Evolutionary conservation across 495 filamentous ascomycete genomes (phyloP).

Genomic region (Neurospora tetrasperma): DNA sequence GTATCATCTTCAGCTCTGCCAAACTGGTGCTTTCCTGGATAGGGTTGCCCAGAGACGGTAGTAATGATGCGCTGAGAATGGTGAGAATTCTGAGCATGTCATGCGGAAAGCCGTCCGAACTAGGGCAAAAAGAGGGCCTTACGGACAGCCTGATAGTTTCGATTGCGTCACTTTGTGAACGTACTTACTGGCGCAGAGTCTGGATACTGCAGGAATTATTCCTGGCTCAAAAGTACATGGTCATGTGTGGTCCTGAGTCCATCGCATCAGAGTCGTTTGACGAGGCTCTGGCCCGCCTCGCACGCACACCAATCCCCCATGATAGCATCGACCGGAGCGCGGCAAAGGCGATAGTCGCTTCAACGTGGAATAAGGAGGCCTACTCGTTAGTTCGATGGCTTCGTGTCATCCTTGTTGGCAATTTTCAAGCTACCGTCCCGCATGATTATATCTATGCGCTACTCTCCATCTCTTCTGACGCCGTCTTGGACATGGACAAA

Average conservation of each 20-base stretch:
- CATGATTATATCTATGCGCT: neutral
- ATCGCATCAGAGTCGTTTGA: neutral
- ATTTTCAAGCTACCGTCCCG: neutral
- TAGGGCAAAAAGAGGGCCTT: too few relatives aligned
- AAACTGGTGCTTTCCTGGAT: neutral
- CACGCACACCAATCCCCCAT: too few relatives aligned
- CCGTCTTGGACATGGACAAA: neutral
- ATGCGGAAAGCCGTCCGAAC: neutral
- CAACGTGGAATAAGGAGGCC: neutral
- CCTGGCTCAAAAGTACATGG: neutral
- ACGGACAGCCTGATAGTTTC: neutral
- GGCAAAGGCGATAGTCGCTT: neutral
- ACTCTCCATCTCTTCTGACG: neutral
- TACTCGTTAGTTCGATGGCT: neutral
- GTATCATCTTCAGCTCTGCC: neutral
- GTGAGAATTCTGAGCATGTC: neutral
- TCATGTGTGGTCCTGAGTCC: neutral
- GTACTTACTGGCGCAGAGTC: neutral
- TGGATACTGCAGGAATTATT: neutral
- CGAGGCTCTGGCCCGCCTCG: too few relatives aligned
- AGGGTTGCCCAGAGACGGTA: neutral
- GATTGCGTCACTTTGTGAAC: neutral
- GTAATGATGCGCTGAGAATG: neutral
- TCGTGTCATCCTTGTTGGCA: accelerated
- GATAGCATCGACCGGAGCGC: neutral